Conservation (phyloP, 495 filamentous ascomycete genomes). For the Immersiella caudata region DNA sequence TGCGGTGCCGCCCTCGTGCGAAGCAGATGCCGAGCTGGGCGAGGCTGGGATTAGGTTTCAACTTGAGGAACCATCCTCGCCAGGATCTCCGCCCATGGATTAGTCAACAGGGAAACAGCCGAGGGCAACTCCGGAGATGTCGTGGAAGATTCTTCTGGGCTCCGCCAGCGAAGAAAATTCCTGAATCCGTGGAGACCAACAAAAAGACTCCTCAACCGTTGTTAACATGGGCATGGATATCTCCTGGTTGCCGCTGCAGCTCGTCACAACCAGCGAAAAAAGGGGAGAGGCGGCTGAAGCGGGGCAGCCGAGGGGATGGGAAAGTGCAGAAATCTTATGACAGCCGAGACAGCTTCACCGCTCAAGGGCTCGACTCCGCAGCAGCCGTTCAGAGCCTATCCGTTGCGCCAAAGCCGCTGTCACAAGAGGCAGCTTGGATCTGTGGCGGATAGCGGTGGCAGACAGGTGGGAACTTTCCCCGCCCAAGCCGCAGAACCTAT, state of each 20-base stretch:
- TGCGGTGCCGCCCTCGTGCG: background rate
- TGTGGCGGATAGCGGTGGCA: background rate
- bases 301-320: background rate
- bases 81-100: background rate
- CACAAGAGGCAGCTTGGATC: background rate
- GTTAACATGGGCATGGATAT: background rate
- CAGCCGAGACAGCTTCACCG: constrained; percentile 6
- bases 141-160: background rate
- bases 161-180: background rate
- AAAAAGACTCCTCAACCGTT: background rate
- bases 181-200: background rate
- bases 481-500: background rate
- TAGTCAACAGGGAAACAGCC: background rate
- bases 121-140: background rate
- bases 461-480: background rate
- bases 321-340: background rate
- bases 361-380: background rate
- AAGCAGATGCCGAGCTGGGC: constrained; percentile 18
- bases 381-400: background rate
- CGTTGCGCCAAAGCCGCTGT: background rate
- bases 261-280: background rate
- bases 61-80: constrained; percentile 9
- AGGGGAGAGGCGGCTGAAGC: background rate
- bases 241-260: background rate
- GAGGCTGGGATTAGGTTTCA: constrained; percentile 21